Evolutionary conservation across 306 rosid species (phyloP).

Genomic region (Rosa lucieae): DNA sequence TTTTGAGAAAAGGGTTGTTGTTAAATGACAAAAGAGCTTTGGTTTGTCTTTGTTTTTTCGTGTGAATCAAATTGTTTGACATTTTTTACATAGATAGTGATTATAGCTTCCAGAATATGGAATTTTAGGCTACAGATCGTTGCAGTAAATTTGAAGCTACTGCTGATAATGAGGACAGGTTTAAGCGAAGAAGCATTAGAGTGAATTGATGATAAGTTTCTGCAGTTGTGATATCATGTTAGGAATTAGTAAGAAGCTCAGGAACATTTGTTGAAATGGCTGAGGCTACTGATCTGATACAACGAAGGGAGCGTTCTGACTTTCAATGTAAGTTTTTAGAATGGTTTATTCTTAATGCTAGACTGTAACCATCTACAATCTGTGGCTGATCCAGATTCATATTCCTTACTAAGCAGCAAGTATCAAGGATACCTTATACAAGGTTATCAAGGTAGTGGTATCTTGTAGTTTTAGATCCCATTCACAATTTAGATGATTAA

Average conservation of each 20-base stretch:
- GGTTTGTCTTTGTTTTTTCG: neutral
- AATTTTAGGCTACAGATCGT: constrained; percentile 51
- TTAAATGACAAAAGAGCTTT: neutral
- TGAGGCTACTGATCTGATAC: constrained; percentile 85
- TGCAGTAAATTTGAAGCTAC: constrained; percentile 45
- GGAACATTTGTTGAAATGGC: constrained; percentile 54
- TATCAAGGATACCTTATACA: constrained; percentile 61
- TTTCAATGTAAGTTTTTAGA: constrained; percentile 62
- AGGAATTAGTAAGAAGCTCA: constrained; percentile 67
- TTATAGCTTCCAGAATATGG: constrained; percentile 12
- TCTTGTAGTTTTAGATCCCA: neutral
- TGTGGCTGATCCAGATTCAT: constrained; percentile 27
- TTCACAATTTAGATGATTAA: constrained; percentile 14
- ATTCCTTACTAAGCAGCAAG: constrained; percentile 50
- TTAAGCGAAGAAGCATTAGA: constrained; percentile 42
- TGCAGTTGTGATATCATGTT: constrained; percentile 56
- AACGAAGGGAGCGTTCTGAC: constrained; percentile 84
- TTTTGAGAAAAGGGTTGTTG: neutral
- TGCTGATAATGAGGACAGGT: constrained; percentile 36
- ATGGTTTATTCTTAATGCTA: constrained; percentile 16
- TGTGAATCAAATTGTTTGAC: constrained; percentile 1
- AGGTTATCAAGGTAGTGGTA: constrained; percentile 55
- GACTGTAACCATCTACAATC: constrained; percentile 14
- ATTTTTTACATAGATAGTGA: neutral
- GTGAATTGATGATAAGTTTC: constrained; percentile 75